Conservation (phyloP, 108 stramenopile genomes). For the Epithemia pelagica region DNA sequence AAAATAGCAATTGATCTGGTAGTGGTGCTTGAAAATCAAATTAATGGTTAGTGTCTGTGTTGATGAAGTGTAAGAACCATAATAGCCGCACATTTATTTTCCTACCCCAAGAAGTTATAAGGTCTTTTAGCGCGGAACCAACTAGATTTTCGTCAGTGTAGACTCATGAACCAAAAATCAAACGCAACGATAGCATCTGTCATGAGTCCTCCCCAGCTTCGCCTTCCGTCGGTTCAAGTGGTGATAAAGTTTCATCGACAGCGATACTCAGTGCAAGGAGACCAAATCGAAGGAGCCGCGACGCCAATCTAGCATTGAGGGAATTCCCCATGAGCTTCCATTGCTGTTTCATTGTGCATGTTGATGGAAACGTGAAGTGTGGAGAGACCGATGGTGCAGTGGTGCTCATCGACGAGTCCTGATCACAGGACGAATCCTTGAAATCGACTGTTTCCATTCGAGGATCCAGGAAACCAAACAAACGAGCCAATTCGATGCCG, state of each 20-base stretch:
- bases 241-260: no score
- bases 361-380: slow-evolving; percentile 59
- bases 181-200: no score
- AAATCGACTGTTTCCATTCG: slow-evolving; percentile 10
- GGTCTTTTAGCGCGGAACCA: no score
- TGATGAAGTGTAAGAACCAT: not conserved
- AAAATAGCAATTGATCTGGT: slow-evolving; percentile 73
- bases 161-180: no score
- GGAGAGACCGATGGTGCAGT: not conserved
- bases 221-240: no score
- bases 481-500: slow-evolving; percentile 68
- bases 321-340: slow-evolving; percentile 85
- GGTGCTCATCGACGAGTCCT: not conserved
- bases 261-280: not conserved
- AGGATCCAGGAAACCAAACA: slow-evolving; percentile 52
- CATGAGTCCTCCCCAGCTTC: no score
- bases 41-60: not conserved
- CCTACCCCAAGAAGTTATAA: no score
- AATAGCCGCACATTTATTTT: not conserved
- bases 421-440: not conserved
- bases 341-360: slow-evolving; percentile 53
- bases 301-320: slow-evolving; percentile 67
- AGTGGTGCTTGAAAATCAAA: slow-evolving; percentile 52
- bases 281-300: slow-evolving; percentile 51
- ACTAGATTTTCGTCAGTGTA: no score